These are phyloP conservation scores for Pochonia chlamydosporia DNA, from an alignment of 2,329 filamentous ascomycete genomes.

Conservation along the genomic window DNA sequence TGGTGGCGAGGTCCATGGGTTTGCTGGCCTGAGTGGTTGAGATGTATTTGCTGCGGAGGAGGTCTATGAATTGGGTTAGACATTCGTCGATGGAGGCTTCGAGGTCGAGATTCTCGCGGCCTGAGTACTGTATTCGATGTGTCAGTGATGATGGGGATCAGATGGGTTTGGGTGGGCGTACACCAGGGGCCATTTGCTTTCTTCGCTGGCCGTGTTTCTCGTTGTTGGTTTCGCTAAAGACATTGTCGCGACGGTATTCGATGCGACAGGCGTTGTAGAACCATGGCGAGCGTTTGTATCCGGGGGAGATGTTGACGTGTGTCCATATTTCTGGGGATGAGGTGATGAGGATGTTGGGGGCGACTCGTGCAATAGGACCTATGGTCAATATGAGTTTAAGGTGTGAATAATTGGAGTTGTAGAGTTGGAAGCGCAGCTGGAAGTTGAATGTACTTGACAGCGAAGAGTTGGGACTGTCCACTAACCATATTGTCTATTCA, in stretches of 20 bases:
- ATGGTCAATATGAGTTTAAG: neutral
- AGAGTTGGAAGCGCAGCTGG: neutral
- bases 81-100: slow-evolving; percentile 43
- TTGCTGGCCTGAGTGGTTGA: slow-evolving; percentile 20
- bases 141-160: neutral
- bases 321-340: slow-evolving; percentile 41
- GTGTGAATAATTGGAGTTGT: neutral
- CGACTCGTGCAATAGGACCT: slow-evolving; percentile 24
- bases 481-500: neutral
- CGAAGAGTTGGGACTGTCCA: too few relatives aligned
- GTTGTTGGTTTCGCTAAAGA: slow-evolving; percentile 46
- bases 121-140: slow-evolving; percentile 38
- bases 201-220: slow-evolving; percentile 37
- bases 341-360: slow-evolving; percentile 42
- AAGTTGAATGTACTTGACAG: too few relatives aligned
- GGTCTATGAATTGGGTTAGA: slow-evolving; percentile 36
- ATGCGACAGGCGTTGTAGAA: slow-evolving; percentile 40
- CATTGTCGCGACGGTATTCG: slow-evolving; percentile 44
- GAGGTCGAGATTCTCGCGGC: slow-evolving; percentile 45
- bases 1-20: slow-evolving; percentile 40
- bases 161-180: slow-evolving; percentile 19
- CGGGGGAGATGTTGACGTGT: slow-evolving; percentile 34
- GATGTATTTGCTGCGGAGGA: slow-evolving; percentile 39
- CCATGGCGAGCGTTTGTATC: slow-evolving; percentile 36
- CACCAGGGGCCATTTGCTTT: slow-evolving; percentile 46